phyloP scores from a whole-genome alignment of 768 basidiomycete species.

The Suillus paluster region DNA sequence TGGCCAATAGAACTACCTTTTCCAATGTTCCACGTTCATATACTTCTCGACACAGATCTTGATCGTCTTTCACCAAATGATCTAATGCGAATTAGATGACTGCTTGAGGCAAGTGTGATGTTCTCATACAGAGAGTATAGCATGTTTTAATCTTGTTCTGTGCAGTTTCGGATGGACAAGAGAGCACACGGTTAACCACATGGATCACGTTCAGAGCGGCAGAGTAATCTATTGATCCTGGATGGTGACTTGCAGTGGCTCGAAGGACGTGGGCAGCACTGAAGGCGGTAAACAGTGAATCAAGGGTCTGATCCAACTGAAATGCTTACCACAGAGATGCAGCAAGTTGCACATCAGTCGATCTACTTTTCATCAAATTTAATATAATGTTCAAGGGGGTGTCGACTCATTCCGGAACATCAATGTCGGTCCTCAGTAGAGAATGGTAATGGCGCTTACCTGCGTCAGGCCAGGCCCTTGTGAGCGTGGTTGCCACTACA shows the following conservation, averaged over 20 bases:
- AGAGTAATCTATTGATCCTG: slow-evolving; percentile 44
- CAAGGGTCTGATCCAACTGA: background rate
- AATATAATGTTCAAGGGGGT: slow-evolving; percentile 47
- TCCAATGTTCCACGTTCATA: slow-evolving; percentile 70
- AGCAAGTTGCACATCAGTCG: slow-evolving; percentile 66
- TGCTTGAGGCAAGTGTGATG: background rate
- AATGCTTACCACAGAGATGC: slow-evolving; percentile 66
- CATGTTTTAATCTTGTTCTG: slow-evolving; percentile 67
- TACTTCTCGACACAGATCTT: slow-evolving; percentile 66
- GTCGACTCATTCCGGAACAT: slow-evolving; percentile 10
- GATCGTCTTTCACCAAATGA: slow-evolving; percentile 73
- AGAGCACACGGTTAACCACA: slow-evolving; percentile 65
- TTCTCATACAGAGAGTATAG: slow-evolving; percentile 69
- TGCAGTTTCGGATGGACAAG: slow-evolving; percentile 44
- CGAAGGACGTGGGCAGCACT: slow-evolving; percentile 70
- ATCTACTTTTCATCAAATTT: slow-evolving; percentile 59
- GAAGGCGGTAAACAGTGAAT: background rate
- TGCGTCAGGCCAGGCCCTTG: slow-evolving; percentile 47
- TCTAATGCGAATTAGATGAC: slow-evolving; percentile 40
- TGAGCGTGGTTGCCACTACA: slow-evolving; percentile 51
- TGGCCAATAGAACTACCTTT: slow-evolving; percentile 55
- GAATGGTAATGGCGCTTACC: slow-evolving; percentile 35
- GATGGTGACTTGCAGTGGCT: slow-evolving; percentile 41
- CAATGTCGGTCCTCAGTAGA: slow-evolving; percentile 11
- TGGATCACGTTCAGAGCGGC: slow-evolving; percentile 68